Base-by-base conservation (phyloP, 1,284 basidiomycete species). In the Cutaneotrichosporon mucoides region DNA sequence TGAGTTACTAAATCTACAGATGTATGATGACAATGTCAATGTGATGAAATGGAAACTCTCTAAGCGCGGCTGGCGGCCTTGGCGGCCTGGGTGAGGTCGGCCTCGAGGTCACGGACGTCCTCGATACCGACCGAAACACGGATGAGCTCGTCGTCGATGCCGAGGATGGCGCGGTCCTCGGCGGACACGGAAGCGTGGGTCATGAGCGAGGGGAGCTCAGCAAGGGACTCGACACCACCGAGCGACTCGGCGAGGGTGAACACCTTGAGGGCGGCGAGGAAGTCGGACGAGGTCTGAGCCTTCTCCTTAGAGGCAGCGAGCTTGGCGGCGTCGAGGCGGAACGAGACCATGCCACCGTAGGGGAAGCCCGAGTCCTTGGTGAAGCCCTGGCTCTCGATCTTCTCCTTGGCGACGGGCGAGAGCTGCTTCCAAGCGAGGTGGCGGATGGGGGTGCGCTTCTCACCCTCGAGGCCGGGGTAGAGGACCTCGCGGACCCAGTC, bases 191-290 rank as follows among this genome's bases (percentile, higher is more conserved):
- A 50, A 16, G 69, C 66, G 66, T 78, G 77, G 6, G 92, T 93
- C 89, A 96, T 93, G 71, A 81, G 81, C 49, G 85, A 85, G 0
- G 90, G 90, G 43, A 88, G 83, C 77, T 95, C 92, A 6, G 89
- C 89, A 53, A 96, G 79, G 73, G 86, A 88, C 82, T 98, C 94
- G 12, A 96, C 90, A 0, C 93, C 94, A 2, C 94, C 94, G 5
- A 97, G 79, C 50, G 85, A 88, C 81, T 96, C 93, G 3, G 94
- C 94, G 13, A 98, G 82, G 10, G 87, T 85, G 73, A 96, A 94
- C 48, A 95, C 73, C 45, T 84, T 77, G 38, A 87, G 82, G 2
- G 83, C 76, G 0, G 84, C 84, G 56, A 96, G 79, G 81, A 97
- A 92, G 65, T 75, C 80, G 60, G 62, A 63, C 33, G 37, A 38